Conservation (phyloP, 2,329 filamentous ascomycete genomes). For the Fusarium continuum region DNA sequence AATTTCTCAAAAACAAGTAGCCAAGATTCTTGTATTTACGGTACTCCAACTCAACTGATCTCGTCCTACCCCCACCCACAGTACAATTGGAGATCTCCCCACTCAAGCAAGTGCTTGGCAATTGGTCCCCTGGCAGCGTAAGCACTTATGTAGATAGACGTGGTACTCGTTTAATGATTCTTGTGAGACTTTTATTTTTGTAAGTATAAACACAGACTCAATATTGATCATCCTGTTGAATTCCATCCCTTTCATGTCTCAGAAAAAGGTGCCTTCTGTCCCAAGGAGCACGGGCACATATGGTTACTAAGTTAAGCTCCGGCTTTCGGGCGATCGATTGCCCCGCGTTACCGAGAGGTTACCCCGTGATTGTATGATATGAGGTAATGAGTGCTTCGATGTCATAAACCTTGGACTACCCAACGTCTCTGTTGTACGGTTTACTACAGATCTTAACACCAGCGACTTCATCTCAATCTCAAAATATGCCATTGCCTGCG, state of each 20-base stretch:
- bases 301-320: neutral
- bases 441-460: neutral
- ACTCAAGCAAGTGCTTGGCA: neutral
- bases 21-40: no score
- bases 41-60: no score
- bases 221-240: neutral
- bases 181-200: neutral
- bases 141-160: constrained; percentile 21
- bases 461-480: neutral
- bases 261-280: neutral
- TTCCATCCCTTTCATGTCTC: neutral
- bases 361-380: constrained; percentile 6
- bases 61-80: no score
- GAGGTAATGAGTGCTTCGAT: neutral
- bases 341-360: constrained; percentile 24
- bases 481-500: constrained; percentile 10
- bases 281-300: neutral
- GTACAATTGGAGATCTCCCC: no score
- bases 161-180: neutral
- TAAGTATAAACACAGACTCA: neutral
- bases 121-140: constrained; percentile 2
- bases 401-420: neutral
- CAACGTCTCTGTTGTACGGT: neutral
- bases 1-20: no score
- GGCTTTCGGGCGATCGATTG: constrained; percentile 16